These are phyloP conservation scores for Hypoxylon sp. DNA, from an alignment of 2,329 filamentous ascomycete genomes.

Conservation along the genomic window DNA sequence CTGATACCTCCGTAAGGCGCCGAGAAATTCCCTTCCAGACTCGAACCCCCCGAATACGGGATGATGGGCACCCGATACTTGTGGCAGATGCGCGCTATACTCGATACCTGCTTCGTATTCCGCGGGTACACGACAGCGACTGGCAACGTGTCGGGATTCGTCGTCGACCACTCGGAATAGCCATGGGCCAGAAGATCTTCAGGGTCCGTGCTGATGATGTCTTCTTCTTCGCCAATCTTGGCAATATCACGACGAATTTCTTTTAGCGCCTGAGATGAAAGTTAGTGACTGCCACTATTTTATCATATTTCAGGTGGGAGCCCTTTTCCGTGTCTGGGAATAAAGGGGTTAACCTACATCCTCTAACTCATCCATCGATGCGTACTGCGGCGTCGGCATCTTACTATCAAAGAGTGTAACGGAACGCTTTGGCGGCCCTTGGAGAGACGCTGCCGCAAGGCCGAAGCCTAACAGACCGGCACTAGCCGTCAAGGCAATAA, in stretches of 20 bases:
- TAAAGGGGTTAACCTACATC: conserved; percentile 52
- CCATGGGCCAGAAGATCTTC: conserved; percentile 72
- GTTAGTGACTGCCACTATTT: conserved; percentile 16
- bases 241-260: conserved; percentile 64
- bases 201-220: conserved; percentile 71
- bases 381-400: conserved; percentile 56
- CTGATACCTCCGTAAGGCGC: conserved; percentile 88
- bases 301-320: too few relatives aligned
- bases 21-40: conserved; percentile 89
- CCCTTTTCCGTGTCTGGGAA: conserved; percentile 5
- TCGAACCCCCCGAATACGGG: conserved; percentile 86
- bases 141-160: conserved; percentile 69
- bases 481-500: conserved; percentile 47
- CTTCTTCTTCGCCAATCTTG: conserved; percentile 54
- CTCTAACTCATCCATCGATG: conserved; percentile 62
- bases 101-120: conserved; percentile 69
- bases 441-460: conserved; percentile 45
- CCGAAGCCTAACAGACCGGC: conserved; percentile 50
- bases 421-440: conserved; percentile 39
- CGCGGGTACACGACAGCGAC: conserved; percentile 74
- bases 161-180: conserved; percentile 75
- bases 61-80: conserved; percentile 86
- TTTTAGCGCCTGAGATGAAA: conserved; percentile 60
- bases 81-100: conserved; percentile 76
- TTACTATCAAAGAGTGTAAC: conserved; percentile 49